A percentile compares a stretch with the other conserved stretches of the same genome.
phyloP scores from a whole-genome alignment of 148 eudicot species.

The Simmondsia chinensis region DNA sequence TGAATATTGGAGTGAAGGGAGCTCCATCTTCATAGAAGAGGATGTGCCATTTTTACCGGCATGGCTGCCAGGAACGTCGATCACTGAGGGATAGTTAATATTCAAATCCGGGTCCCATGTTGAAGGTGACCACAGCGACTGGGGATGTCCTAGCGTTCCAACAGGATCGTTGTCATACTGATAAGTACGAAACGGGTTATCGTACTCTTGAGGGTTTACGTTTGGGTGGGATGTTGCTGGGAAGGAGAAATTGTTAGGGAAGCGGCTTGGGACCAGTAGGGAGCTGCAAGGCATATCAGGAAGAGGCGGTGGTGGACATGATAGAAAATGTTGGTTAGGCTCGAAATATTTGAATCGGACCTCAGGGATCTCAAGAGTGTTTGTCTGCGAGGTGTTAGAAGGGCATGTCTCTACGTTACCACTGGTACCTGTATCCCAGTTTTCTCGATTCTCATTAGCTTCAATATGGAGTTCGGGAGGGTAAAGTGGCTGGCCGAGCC shows the following conservation, averaged over 20 bases:
- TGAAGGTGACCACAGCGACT: conserved; percentile 26
- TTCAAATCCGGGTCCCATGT: conserved; percentile 26
- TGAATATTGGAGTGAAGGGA: conserved; percentile 91
- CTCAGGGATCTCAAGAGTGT: conserved; percentile 36
- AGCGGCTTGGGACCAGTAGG: conserved; percentile 23
- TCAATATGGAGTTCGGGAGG: conserved; percentile 45
- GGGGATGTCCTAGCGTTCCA: conserved; percentile 17
- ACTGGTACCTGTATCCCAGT: conserved; percentile 19
- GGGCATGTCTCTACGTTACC: conserved; percentile 19
- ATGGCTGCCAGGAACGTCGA: conserved; percentile 52
- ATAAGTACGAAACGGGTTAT: conserved; percentile 15
- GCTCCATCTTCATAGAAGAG: conserved; percentile 73
- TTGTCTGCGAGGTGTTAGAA: conserved; percentile 25
- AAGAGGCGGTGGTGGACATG: conserved; percentile 24
- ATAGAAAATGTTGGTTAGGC: conserved; percentile 24
- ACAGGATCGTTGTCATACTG: conserved; percentile 28
- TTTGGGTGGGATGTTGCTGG: conserved; percentile 32
- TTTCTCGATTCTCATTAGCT: conserved; percentile 40
- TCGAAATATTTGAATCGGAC: conserved; percentile 37
- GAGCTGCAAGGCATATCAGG: conserved; percentile 24
- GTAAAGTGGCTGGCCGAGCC: conserved; percentile 65
- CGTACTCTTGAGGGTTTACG: conserved; percentile 46
- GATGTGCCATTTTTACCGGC: conserved; percentile 61
- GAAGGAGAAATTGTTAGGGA: conserved; percentile 16
- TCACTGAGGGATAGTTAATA: conserved; percentile 18